A percentile compares a stretch with the other conserved stretches of the same genome.
phyloP scores from a whole-genome alignment of 164 flowering plant species.

The Liquidambar formosana region DNA sequence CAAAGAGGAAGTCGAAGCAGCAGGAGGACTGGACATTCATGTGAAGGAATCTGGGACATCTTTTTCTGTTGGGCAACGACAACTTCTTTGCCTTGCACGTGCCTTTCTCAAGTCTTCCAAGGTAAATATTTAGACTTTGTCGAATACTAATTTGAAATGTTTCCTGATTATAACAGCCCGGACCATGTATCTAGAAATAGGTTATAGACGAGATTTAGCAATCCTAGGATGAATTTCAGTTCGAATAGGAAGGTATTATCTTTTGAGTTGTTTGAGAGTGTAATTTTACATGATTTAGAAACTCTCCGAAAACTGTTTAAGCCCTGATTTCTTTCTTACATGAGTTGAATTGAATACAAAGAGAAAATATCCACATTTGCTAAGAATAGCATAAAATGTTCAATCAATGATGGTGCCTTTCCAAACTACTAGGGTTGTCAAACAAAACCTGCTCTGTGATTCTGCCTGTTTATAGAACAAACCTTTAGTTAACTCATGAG shows the following conservation, averaged over 20 bases:
- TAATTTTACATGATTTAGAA: no score
- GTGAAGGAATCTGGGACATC: constrained; percentile 76
- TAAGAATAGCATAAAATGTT: not conserved
- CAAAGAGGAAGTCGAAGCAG: constrained; percentile 74
- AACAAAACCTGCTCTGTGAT: no score
- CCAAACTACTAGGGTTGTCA: no score
- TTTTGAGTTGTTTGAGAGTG: no score
- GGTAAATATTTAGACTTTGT: constrained; percentile 32
- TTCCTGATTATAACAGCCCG: not conserved
- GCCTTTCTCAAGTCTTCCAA: constrained; percentile 87
- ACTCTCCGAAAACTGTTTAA: not conserved
- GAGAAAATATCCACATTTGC: not conserved
- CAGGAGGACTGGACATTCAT: constrained; percentile 75
- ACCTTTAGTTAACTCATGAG: not conserved
- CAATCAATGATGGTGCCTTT: no score
- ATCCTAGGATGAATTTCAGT: no score
- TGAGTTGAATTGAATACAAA: not conserved
- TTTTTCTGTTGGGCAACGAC: constrained; percentile 94
- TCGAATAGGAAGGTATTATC: no score
- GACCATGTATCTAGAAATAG: no score
- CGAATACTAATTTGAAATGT: constrained; percentile 1
- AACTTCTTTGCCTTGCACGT: constrained; percentile 93
- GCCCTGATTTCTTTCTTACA: not conserved
- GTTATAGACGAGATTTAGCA: no score
- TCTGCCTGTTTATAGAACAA: no score